Conservation (phyloP, 129 eudicot genomes). For the Artemisia annua region DNA sequence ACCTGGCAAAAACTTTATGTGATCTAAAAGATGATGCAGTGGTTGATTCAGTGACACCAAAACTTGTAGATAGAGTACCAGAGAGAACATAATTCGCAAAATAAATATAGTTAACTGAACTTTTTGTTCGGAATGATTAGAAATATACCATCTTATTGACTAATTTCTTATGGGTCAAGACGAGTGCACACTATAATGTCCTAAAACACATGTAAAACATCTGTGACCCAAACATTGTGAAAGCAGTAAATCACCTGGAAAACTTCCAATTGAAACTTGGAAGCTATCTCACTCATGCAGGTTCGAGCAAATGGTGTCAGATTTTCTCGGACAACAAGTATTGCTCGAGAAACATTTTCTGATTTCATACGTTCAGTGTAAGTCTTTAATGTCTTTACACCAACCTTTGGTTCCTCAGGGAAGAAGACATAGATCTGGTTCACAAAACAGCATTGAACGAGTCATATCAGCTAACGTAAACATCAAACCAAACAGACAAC, state of each 20-base stretch:
- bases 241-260: constrained; percentile 58
- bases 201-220: neutral
- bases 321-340: constrained; percentile 68
- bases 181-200: neutral
- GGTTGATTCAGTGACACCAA: too few species aligned
- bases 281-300: constrained; percentile 63
- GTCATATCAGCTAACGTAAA: too few species aligned
- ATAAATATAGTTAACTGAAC: too few species aligned
- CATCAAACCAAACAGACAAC: too few species aligned
- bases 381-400: constrained; percentile 78
- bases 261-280: constrained; percentile 74
- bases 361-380: constrained; percentile 75
- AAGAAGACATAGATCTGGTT: constrained; percentile 77
- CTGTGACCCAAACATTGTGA: neutral
- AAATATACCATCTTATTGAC: neutral
- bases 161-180: neutral
- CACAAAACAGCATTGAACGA: neutral
- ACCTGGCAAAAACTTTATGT: too few species aligned
- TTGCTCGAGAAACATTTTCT: constrained; percentile 70
- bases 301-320: constrained; percentile 80
- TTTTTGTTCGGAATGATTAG: neutral
- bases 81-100: too few species aligned
- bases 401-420: constrained; percentile 85
- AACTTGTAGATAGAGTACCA: too few species aligned
- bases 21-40: too few species aligned